Evolutionary conservation across 2,329 filamentous ascomycete genomes (phyloP), one percentile per base, ranked within the genome.

Genomic region (Pezicula neosporulosa): DNA sequence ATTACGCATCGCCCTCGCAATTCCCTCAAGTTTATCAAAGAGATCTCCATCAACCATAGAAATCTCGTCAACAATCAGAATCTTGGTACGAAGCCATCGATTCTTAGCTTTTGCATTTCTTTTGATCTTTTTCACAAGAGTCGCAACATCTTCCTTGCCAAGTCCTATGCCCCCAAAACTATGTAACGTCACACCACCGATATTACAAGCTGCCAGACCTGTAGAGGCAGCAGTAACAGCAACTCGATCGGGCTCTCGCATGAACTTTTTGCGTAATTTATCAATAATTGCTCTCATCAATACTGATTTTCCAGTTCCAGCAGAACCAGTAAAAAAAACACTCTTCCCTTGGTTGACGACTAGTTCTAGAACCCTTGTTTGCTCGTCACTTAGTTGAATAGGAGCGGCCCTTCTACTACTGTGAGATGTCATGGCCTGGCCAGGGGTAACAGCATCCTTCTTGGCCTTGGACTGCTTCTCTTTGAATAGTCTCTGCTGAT

Each of bases 31-130:
- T 69, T 99, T 99, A 73, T 99, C 94, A 60, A 97, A 99, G 0
- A 99, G 77, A 33, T 97, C 92, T 1, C 90, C 94, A 62, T 99
- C 94, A 4, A 99, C 92, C 95, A 99, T 99, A 12, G 94, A 97
- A 3, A 99, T 86, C 67, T 99, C 94, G 69, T 99, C 94, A 61
- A 99, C 82, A 59, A 99, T 80, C 21, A 99, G 79, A 12, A 90
- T 83, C 64, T 92, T 96, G 0, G 91, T 96, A 51, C 85, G 83
- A 58, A 95, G 72, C 95, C 95, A 99, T 38, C 93, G 82, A 57
- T 84, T 87, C 66, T 89, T 93, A 19, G 91, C 90, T 67, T 97
- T 97, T 16, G 81, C 78, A 59, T 97, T 97, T 52, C 85, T 82
- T 61, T 89, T 87, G 61, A 99, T 90, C 77, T 97, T 99, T 69